These are phyloP conservation scores for Venturia nashicola DNA, from an alignment of 2,329 filamentous ascomycete species.

Conservation along the genomic window DNA sequence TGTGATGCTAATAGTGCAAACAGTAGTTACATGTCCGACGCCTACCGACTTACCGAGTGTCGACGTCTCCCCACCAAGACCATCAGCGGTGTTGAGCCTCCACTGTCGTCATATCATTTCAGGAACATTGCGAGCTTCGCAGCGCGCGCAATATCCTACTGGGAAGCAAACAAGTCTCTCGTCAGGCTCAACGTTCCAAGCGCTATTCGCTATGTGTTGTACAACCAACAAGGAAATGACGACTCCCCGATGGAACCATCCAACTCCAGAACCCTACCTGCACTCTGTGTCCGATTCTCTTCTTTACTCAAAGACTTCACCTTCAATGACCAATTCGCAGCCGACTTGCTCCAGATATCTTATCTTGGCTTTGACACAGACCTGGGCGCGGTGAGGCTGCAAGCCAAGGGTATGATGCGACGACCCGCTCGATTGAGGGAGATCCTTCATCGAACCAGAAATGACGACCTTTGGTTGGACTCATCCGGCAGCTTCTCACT, in stretches of 20 bases:
- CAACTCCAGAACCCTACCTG: slow-evolving; percentile 1
- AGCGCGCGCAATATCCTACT: slow-evolving; percentile 13
- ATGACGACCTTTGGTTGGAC: slow-evolving; percentile 52
- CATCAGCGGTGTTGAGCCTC: not conserved
- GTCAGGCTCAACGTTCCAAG: not conserved
- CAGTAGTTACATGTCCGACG: not conserved
- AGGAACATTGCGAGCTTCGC: not conserved
- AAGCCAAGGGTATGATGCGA: slow-evolving; percentile 25
- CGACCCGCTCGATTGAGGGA: slow-evolving; percentile 25
- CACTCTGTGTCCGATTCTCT: slow-evolving; percentile 3
- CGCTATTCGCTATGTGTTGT: not conserved
- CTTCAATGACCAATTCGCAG: not conserved
- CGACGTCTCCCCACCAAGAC: not conserved
- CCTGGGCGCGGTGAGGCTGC: slow-evolving; percentile 1
- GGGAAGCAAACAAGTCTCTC: slow-evolving; percentile 9
- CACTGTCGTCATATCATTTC: not conserved
- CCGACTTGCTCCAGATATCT: slow-evolving; percentile 4
- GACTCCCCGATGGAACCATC: not conserved
- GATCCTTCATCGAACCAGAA: slow-evolving; percentile 31
- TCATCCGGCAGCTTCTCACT: slow-evolving; percentile 51
- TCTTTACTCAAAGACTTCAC: not conserved
- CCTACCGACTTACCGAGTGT: not conserved
- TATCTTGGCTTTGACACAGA: slow-evolving; percentile 6
- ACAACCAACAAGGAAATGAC: not conserved
- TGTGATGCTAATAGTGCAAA: not conserved